Conservation (phyloP, 2,329 filamentous ascomycete genomes). For the Scolecobasidium constrictum region DNA sequence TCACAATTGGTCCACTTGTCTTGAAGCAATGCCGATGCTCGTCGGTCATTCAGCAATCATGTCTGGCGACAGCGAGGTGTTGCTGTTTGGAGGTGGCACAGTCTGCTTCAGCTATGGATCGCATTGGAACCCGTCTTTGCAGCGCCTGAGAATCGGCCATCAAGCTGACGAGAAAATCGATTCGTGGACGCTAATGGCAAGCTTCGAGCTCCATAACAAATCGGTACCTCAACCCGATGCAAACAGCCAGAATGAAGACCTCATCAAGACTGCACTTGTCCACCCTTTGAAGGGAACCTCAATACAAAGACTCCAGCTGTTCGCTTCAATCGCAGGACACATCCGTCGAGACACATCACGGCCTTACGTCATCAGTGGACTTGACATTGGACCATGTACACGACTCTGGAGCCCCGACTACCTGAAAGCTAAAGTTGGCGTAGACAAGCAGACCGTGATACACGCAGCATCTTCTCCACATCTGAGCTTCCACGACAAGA, state of each 20-base stretch:
- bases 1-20: conserved; percentile 15
- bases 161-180: not conserved
- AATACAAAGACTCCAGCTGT: not conserved
- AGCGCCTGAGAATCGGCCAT: conserved; percentile 15
- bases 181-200: not conserved
- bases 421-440: conserved; percentile 40
- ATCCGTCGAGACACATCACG: conserved; percentile 31
- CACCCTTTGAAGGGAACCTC: not conserved
- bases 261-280: too few relatives aligned
- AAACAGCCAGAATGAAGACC: not conserved
- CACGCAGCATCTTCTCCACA: conserved; percentile 55
- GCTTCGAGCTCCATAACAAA: not conserved
- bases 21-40: conserved; percentile 51
- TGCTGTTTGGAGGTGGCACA: conserved; percentile 68
- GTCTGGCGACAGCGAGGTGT: conserved; percentile 37
- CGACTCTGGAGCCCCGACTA: conserved; percentile 58
- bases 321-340: not conserved
- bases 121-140: conserved; percentile 62
- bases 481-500: conserved; percentile 80
- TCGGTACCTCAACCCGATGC: not conserved
- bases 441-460: conserved; percentile 50
- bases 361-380: conserved; percentile 54
- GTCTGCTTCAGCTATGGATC: conserved; percentile 88
- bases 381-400: conserved; percentile 58
- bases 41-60: conserved; percentile 53